Evolutionary conservation across 768 basidiomycete genomes (phyloP).

Genomic region (Favolaschia claudopus): DNA sequence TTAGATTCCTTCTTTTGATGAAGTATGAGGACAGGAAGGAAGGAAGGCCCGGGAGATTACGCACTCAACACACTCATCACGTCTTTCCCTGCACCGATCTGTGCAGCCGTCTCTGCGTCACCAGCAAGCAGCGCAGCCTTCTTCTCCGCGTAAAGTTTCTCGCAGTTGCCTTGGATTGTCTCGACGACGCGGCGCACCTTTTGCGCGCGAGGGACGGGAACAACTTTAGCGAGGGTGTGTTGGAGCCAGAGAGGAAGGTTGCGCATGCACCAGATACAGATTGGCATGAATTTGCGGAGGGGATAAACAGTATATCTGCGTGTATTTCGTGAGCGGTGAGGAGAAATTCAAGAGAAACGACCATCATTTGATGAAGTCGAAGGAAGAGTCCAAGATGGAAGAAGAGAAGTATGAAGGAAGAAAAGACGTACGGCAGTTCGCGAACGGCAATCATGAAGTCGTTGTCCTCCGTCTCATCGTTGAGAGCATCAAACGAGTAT

Average conservation of each 20-base stretch:
- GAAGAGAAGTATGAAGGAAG: not conserved
- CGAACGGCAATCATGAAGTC: constrained; percentile 2
- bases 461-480: constrained; percentile 7
- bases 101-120: not conserved
- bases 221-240: not conserved
- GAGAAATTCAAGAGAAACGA: too few relatives aligned
- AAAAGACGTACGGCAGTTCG: constrained; percentile 9
- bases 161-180: constrained; percentile 2
- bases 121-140: not conserved
- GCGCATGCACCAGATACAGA: constrained; percentile 12
- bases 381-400: too few relatives aligned
- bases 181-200: constrained; percentile 10
- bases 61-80: constrained; percentile 13
- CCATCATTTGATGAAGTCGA: too few relatives aligned
- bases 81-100: constrained; percentile 1
- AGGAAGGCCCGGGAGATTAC: not conserved
- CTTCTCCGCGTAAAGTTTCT: constrained; percentile 1
- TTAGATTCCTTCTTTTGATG: too few relatives aligned
- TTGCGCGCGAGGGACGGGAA: not conserved
- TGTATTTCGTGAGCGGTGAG: too few relatives aligned
- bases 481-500: constrained; percentile 4
- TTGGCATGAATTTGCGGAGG: constrained; percentile 11
- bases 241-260: constrained; percentile 8
- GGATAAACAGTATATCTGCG: constrained; percentile 11
- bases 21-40: too few relatives aligned